Evolutionary conservation across 805 yeast genomes (phyloP).

Genomic region (Wickerhamiella slavikovae): DNA sequence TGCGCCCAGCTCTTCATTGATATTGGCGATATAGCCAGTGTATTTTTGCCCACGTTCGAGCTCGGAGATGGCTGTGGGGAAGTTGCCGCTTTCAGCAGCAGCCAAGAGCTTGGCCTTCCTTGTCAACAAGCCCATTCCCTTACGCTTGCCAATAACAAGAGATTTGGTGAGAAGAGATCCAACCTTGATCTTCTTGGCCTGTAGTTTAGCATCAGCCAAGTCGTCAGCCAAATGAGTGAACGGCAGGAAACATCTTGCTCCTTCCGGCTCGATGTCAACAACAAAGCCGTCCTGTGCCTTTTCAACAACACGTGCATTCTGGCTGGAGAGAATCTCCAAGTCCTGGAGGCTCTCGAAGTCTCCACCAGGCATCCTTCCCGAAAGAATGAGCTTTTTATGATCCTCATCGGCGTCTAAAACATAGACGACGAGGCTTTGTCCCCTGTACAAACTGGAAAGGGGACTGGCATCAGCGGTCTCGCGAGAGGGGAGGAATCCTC

Average conservation of each 20-base stretch:
- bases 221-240: slow-evolving; percentile 31
- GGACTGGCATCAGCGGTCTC: slow-evolving; percentile 86
- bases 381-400: slow-evolving; percentile 37
- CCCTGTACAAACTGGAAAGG: slow-evolving; percentile 47
- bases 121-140: slow-evolving; percentile 39
- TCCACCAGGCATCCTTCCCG: slow-evolving; percentile 18
- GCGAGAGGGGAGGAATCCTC: slow-evolving; percentile 64
- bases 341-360: slow-evolving; percentile 2
- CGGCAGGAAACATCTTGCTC: slow-evolving; percentile 48
- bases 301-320: slow-evolving; percentile 43
- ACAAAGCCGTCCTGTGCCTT: slow-evolving; percentile 54
- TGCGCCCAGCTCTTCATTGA: slow-evolving; percentile 50
- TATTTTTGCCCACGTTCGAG: slow-evolving; percentile 29
- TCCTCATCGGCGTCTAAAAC: slow-evolving; percentile 36
- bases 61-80: slow-evolving; percentile 45
- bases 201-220: slow-evolving; percentile 52
- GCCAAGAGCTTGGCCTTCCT: slow-evolving; percentile 45
- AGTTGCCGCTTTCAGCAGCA: slow-evolving; percentile 30
- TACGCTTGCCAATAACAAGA: slow-evolving; percentile 41
- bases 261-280: slow-evolving; percentile 32
- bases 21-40: slow-evolving; percentile 59
- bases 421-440: slow-evolving; percentile 65
- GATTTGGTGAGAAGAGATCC: slow-evolving; percentile 37
- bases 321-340: slow-evolving; percentile 29
- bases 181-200: slow-evolving; percentile 44